Conservation (phyloP, 129 eudicot species). For the Dittrichia graveolens region DNA sequence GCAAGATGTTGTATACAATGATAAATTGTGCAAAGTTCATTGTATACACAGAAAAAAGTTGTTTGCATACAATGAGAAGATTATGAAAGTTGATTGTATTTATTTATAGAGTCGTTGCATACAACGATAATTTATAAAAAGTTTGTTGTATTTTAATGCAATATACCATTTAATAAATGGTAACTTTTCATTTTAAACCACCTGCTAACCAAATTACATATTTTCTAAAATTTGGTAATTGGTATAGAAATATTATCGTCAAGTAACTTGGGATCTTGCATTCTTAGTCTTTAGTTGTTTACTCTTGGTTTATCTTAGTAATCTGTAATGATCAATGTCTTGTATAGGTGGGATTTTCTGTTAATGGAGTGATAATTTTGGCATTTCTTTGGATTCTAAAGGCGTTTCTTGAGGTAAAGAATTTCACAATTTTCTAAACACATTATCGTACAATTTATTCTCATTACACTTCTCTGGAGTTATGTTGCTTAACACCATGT, state of each 20-base stretch:
- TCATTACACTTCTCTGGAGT: not conserved
- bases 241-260: not conserved
- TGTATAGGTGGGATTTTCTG: conserved; percentile 86
- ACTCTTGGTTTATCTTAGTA: not conserved
- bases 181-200: not conserved
- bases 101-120: too few species aligned
- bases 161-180: too few species aligned
- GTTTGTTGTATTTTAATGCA: too few species aligned
- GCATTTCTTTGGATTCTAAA: conserved; percentile 90
- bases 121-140: too few species aligned
- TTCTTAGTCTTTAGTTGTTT: conserved; percentile 11
- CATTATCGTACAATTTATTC: conserved; percentile 20
- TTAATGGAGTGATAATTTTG: conserved; percentile 79
- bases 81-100: too few species aligned
- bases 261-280: conserved; percentile 12
- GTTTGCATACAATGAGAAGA: too few species aligned
- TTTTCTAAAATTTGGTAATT: not conserved
- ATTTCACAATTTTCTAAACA: conserved; percentile 16
- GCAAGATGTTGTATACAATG: too few species aligned
- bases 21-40: too few species aligned
- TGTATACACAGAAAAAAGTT: too few species aligned
- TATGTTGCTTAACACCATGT: not conserved
- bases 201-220: not conserved
- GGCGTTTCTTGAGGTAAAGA: conserved; percentile 82
- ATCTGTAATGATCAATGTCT: not conserved